Conservation (phyloP, 139 green algal species). For the Ostreobium quekettii region DNA sequence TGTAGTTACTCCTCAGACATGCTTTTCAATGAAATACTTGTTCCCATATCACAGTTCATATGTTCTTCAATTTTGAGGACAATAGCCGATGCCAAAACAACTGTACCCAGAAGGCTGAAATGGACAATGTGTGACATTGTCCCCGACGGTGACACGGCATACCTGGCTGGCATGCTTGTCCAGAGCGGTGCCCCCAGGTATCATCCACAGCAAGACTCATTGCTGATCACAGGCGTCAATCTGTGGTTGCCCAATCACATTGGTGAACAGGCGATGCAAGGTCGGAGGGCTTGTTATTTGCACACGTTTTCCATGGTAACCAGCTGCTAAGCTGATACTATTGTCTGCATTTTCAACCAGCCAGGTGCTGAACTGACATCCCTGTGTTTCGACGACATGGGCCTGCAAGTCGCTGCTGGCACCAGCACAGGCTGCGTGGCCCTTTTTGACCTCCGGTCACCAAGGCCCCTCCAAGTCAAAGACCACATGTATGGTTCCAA, state of each 20-base stretch:
- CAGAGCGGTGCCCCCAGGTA: no score
- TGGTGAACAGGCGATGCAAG: neutral
- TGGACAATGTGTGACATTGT: no score
- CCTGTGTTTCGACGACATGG: conserved; percentile 72
- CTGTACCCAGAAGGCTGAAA: no score
- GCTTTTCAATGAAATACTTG: neutral
- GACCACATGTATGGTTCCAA: conserved; percentile 91
- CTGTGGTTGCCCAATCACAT: neutral
- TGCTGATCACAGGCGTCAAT: neutral
- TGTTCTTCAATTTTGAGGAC: no score
- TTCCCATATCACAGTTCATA: neutral
- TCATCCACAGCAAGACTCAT: neutral
- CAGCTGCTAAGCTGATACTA: neutral
- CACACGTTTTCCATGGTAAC: neutral
- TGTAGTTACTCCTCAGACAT: no score
- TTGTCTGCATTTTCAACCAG: neutral
- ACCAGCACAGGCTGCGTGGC: conserved; percentile 75
- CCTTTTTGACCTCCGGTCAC: conserved; percentile 74
- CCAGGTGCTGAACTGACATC: conserved; percentile 58
- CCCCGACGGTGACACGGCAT: no score
- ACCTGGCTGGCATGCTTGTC: no score
- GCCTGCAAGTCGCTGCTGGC: conserved; percentile 77
- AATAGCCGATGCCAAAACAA: no score
- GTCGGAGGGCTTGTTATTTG: neutral
- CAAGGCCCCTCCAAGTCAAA: conserved; percentile 69